Evolutionary conservation across 1,284 basidiomycete species (phyloP), one percentile per base, ranked within the genome.

Genomic region (Ceratobasidium sp.): DNA sequence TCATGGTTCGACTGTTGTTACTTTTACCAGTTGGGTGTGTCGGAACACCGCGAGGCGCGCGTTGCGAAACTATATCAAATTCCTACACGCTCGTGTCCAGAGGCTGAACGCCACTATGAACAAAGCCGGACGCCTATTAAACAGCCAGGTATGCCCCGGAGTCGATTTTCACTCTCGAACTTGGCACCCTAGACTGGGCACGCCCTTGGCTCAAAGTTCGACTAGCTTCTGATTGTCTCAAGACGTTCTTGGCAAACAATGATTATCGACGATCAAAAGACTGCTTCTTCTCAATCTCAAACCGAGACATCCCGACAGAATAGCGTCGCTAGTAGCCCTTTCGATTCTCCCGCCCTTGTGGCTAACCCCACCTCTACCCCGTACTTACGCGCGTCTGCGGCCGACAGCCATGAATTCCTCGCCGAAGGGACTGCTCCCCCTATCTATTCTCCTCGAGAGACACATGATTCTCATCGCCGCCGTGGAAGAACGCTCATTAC

Each of bases 181-280:
- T n/a, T n/a, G n/a, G n/a, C n/a, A n/a, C n/a, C n/a, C n/a, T n/a
- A n/a, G n/a, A n/a, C n/a, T n/a, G n/a, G n/a, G n/a, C n/a, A n/a
- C n/a, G n/a, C n/a, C n/a, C n/a, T n/a, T n/a, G n/a, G n/a, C n/a
- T n/a, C n/a, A n/a, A n/a, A n/a, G n/a, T n/a, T n/a, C n/a, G n/a
- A n/a, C n/a, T n/a, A n/a, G n/a, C n/a, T n/a, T n/a, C n/a, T n/a
- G n/a, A n/a, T n/a, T n/a, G n/a, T n/a, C n/a, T n/a, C n/a, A n/a
- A n/a, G n/a, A n/a, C 17, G 8, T 17, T 20, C 6, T 20, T 45
- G 6, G 42, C 42, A 17, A 4, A 45, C 32, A 7, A 54, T 54
- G 52, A 54, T 54, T 32, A 25, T 54, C 52, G 31, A 15, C 52
- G 13, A 32, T 31, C 12, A 54, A 25, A 54, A 54, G 34, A 32